A percentile compares a stretch with the other conserved stretches of the same genome.
phyloP scores from a whole-genome alignment of 352 stramenopile genomes.

The Phytopythium ostracodes region DNA sequence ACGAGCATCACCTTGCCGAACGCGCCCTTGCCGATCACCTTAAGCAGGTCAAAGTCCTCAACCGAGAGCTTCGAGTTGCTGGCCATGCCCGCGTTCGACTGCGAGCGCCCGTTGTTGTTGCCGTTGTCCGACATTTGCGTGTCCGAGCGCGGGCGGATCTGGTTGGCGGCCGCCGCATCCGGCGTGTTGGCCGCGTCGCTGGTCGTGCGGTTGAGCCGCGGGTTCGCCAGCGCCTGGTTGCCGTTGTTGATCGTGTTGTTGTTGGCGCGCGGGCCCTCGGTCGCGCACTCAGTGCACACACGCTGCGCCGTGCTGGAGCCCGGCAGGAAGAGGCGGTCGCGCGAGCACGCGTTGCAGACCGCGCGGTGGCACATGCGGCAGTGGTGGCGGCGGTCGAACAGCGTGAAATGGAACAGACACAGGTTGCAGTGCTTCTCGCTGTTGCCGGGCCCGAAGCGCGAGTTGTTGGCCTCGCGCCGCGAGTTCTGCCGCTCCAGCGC shows the following conservation, averaged over 20 bases:
- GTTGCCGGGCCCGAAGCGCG: constrained; percentile 53
- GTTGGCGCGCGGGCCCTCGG: constrained; percentile 66
- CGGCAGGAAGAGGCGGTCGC: constrained; percentile 79
- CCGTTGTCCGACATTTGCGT: constrained; percentile 69
- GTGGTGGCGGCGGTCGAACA: constrained; percentile 87
- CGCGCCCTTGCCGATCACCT: constrained; percentile 94
- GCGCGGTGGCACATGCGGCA: constrained; percentile 88
- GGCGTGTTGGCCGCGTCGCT: constrained; percentile 48
- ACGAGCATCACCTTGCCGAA: constrained; percentile 97
- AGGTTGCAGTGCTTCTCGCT: constrained; percentile 89
- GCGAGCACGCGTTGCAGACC: constrained; percentile 85
- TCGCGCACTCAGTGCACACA: constrained; percentile 87
- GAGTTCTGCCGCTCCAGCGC: constrained; percentile 56
- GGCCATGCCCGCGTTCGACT: constrained; percentile 27
- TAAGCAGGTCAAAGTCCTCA: constrained; percentile 94
- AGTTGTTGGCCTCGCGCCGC: constrained; percentile 48
- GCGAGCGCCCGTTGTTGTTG: constrained; percentile 36
- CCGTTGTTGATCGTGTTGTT: constrained; percentile 13
- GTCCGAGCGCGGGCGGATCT: constrained; percentile 50
- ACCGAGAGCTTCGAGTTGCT: constrained; percentile 75
- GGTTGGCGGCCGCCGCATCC: constrained; percentile 27
- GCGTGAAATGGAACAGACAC: constrained; percentile 88
- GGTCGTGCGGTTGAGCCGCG: constrained; percentile 48
- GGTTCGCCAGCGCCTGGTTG: constrained; percentile 21
- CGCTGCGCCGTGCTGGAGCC: constrained; percentile 82